Conservation (phyloP, 768 basidiomycete genomes). For the Termitomyces sp. region DNA sequence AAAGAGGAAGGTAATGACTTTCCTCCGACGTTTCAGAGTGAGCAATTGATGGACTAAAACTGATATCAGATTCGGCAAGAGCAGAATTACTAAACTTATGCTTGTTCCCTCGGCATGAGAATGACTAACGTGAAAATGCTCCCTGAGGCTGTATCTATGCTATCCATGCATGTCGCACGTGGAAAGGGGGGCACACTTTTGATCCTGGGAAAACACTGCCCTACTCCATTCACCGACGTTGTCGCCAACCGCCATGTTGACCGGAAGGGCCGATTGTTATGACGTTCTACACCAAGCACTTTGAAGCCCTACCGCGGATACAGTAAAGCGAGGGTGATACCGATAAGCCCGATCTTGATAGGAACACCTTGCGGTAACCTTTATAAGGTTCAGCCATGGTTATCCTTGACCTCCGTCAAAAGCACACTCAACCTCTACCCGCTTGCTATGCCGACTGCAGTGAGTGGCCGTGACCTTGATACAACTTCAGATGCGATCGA, state of each 20-base stretch:
- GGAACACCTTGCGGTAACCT: neutral
- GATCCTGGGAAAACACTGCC: neutral
- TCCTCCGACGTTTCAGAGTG: neutral
- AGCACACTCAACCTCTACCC: neutral
- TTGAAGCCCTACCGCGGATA: neutral
- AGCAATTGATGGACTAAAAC: neutral
- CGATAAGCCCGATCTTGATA: conserved; percentile 3
- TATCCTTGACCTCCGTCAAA: neutral
- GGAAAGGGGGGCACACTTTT: neutral
- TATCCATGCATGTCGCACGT: neutral
- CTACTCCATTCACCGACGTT: conserved; percentile 1
- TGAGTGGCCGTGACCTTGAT: conserved; percentile 5
- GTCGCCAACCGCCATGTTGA: neutral
- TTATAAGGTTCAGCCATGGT: neutral
- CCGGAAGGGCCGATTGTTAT: neutral
- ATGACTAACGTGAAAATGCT: neutral
- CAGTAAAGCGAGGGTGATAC: neutral
- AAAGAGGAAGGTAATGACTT: neutral
- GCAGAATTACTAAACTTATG: neutral
- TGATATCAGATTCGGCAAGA: neutral
- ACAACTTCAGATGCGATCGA: conserved; percentile 11
- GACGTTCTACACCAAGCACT: neutral
- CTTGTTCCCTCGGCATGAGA: neutral
- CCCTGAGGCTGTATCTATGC: neutral
- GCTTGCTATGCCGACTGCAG: neutral